Conservation (phyloP, 306 rosid species). For the Cicer bijugum region DNA sequence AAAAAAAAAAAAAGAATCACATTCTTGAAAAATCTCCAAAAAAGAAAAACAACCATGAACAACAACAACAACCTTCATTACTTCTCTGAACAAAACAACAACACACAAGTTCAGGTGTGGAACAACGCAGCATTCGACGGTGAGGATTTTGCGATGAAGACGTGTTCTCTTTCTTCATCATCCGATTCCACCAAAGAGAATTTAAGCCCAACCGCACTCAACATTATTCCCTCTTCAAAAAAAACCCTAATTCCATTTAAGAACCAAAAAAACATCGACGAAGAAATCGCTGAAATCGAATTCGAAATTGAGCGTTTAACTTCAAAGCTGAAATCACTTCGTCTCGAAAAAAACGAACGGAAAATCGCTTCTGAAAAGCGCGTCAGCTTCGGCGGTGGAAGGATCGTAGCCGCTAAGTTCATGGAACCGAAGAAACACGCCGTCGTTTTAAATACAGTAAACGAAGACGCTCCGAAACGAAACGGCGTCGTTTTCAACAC, state of each 20-base stretch:
- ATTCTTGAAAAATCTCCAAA: not conserved
- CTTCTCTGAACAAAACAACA: not conserved
- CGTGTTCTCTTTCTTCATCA: constrained; percentile 41
- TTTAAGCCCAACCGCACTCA: constrained; percentile 40
- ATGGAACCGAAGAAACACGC: constrained; percentile 54
- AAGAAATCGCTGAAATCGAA: constrained; percentile 38
- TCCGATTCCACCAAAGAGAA: constrained; percentile 47
- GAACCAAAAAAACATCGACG: constrained; percentile 30
- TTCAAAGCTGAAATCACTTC: constrained; percentile 33
- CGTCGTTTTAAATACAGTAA: not conserved
- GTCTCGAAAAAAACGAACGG: constrained; percentile 32
- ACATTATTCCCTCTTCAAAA: not conserved
- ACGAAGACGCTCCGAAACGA: constrained; percentile 2
- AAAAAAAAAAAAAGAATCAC: not conserved
- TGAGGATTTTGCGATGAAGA: constrained; percentile 16
- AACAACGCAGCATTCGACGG: constrained; percentile 51
- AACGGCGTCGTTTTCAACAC: constrained; percentile 5
- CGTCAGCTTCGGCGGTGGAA: not conserved
- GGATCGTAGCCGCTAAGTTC: constrained; percentile 39
- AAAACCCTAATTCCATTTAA: not conserved
- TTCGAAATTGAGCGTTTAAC: constrained; percentile 41
- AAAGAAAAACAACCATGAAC: constrained; percentile 23
- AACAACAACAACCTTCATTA: constrained; percentile 23
- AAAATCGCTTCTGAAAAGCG: constrained; percentile 33
- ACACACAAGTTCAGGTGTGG: constrained; percentile 41